Percentiles rank a stretch among this genome's conserved stretches.
These are phyloP conservation scores for Teratosphaeria destructans DNA, from an alignment of 2,329 filamentous ascomycete species.

Conservation along the genomic window DNA sequence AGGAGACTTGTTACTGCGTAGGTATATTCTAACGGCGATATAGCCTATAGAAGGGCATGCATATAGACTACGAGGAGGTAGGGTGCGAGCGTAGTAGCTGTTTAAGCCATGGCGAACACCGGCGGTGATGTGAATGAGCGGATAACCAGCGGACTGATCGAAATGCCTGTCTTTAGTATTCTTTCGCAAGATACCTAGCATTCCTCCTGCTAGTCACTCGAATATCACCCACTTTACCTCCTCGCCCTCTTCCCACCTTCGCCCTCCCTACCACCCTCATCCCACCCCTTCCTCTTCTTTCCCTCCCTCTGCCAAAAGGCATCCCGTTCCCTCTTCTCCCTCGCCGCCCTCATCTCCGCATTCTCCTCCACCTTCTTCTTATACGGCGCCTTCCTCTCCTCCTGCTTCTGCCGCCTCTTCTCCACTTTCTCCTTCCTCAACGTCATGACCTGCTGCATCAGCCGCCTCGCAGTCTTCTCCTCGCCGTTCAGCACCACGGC, in stretches of 20 bases:
- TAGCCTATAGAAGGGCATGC: too few relatives aligned
- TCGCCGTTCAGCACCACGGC: slow-evolving; percentile 74
- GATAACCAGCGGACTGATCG: too few relatives aligned
- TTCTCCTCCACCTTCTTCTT: slow-evolving; percentile 72
- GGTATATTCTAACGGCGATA: too few relatives aligned
- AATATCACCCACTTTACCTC: not conserved
- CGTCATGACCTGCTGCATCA: slow-evolving; percentile 89
- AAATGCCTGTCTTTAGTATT: too few relatives aligned
- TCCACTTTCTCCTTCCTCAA: slow-evolving; percentile 82
- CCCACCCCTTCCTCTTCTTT: slow-evolving; percentile 56
- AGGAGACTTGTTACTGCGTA: too few relatives aligned
- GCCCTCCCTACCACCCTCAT: slow-evolving; percentile 35
- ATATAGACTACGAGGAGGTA: too few relatives aligned
- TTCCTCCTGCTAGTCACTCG: too few relatives aligned
- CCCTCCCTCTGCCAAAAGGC: slow-evolving; percentile 91
- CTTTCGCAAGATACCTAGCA: too few relatives aligned
- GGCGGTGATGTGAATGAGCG: too few relatives aligned
- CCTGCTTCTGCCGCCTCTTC: slow-evolving; percentile 75
- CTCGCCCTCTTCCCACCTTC: slow-evolving; percentile 10
- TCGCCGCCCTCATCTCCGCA: slow-evolving; percentile 71
- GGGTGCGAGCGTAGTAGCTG: too few relatives aligned
- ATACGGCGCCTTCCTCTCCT: slow-evolving; percentile 72
- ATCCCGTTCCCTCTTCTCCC: slow-evolving; percentile 84
- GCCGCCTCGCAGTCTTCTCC: slow-evolving; percentile 75
- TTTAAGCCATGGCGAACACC: too few relatives aligned